Conservation (phyloP, 176 grass and related monocot genomes). For the Oropetium thomaeum region DNA sequence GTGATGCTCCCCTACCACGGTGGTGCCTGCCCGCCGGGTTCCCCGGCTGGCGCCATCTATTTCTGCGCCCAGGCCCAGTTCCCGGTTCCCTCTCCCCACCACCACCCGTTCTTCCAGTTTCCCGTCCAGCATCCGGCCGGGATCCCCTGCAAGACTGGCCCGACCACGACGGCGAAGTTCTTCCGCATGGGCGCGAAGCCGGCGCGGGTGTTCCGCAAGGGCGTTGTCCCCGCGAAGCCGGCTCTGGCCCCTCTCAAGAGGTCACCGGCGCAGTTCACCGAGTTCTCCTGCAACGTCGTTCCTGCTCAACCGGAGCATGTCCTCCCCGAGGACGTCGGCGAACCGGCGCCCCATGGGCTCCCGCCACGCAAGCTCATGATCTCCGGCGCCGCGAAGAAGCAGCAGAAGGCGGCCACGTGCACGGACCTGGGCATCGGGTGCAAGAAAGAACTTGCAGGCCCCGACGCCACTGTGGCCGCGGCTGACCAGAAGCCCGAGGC, state of each 20-base stretch:
- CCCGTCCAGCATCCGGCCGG: background rate
- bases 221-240: background rate
- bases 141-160: background rate
- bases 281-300: background rate
- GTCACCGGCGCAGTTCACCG: background rate
- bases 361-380: conserved; percentile 23
- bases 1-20: background rate
- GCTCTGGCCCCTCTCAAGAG: background rate
- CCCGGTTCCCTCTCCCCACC: background rate
- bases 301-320: background rate
- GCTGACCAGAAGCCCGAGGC: background rate
- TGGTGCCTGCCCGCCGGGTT: background rate
- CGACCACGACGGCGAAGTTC: background rate
- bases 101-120: background rate
- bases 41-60: conserved; percentile 11
- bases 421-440: background rate
- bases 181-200: background rate
- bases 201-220: background rate
- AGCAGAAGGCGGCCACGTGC: background rate
- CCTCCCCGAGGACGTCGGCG: background rate
- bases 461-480: background rate
- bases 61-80: background rate
- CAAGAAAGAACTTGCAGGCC: background rate
- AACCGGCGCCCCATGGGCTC: background rate
- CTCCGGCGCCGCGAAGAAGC: conserved; percentile 3